These are phyloP conservation scores for Wallacemonas sp. DNA, from an alignment of 208 protist species.

Conservation along the genomic window DNA sequence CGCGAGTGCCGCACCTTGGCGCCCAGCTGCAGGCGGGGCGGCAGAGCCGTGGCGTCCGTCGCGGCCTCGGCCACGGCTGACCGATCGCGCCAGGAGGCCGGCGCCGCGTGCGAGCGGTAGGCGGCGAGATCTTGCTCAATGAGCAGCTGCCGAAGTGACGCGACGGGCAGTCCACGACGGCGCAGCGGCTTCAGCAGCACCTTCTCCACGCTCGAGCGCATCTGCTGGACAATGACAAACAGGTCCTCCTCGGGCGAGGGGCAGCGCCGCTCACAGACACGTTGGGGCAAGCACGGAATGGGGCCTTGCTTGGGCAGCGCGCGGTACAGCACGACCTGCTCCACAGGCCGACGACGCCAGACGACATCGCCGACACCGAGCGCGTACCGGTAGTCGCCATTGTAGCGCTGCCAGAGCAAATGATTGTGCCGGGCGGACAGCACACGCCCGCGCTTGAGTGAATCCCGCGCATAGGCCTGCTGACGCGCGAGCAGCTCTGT, in stretches of 20 bases:
- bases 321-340: conserved; percentile 8
- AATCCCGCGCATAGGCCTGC: background rate
- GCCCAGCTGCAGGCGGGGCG: conserved; percentile 16
- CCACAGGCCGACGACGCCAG: conserved; percentile 56
- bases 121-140: conserved; percentile 25
- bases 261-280: background rate
- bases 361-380: conserved; percentile 73
- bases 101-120: conserved; percentile 35
- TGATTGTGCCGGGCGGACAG: background rate
- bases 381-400: conserved; percentile 78
- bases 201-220: conserved; percentile 30
- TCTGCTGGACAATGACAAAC: conserved; percentile 67
- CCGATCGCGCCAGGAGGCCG: conserved; percentile 4
- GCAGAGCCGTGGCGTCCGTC: background rate
- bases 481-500: background rate
- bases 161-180: conserved; percentile 20
- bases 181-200: conserved; percentile 52
- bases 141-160: conserved; percentile 25
- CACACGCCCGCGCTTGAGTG: conserved; percentile 10
- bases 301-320: conserved; percentile 5
- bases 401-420: conserved; percentile 64
- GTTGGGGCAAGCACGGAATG: conserved; percentile 11
- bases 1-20: conserved; percentile 17
- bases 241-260: conserved; percentile 51
- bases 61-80: conserved; percentile 2